Percentiles rank a stretch among this genome's conserved stretches.
Conservation (phyloP, 306 rosid genomes). For the Fragaria iinumae region DNA sequence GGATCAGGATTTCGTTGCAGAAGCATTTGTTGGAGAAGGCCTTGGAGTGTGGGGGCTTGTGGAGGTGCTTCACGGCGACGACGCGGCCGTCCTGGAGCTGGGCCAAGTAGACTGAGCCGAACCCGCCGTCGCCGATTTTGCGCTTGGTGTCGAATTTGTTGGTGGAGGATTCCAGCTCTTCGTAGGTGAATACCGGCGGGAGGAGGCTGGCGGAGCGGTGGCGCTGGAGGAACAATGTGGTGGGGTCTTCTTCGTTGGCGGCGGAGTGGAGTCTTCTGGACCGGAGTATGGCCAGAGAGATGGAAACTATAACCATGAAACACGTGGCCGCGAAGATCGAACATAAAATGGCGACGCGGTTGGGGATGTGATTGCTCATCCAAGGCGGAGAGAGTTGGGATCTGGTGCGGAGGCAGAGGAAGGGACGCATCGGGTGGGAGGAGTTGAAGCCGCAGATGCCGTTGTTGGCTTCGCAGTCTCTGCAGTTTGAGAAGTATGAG, state of each 20-base stretch:
- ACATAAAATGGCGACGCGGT: slow-evolving; percentile 34
- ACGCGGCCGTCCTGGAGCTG: slow-evolving; percentile 62
- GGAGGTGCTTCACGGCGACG: slow-evolving; percentile 86
- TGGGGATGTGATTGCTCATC: slow-evolving; percentile 38
- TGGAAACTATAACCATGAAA: slow-evolving; percentile 34
- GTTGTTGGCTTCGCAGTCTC: slow-evolving; percentile 32
- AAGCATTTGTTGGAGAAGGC: slow-evolving; percentile 64
- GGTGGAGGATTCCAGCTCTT: slow-evolving; percentile 65
- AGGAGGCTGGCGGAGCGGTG: slow-evolving; percentile 66
- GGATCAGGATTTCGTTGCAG: slow-evolving; percentile 91
- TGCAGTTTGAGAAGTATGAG: slow-evolving; percentile 59
- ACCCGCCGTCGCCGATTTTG: slow-evolving; percentile 96
- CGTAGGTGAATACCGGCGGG: slow-evolving; percentile 85
- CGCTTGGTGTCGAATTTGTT: slow-evolving; percentile 71
- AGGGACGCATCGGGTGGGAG: slow-evolving; percentile 46
- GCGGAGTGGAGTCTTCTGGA: slow-evolving; percentile 35
- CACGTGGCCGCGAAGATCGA: slow-evolving; percentile 39
- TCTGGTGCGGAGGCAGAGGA: slow-evolving; percentile 49
- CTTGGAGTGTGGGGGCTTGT: slow-evolving; percentile 42
- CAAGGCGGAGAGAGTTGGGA: slow-evolving; percentile 46
- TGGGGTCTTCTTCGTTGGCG: slow-evolving; percentile 59
- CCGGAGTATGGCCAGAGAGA: slow-evolving; percentile 35
- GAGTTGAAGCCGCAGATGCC: slow-evolving; percentile 80
- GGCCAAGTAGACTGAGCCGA: slow-evolving; percentile 82
- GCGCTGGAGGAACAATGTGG: slow-evolving; percentile 64